Evolutionary conservation across 164 flowering plant species (phyloP), one percentile per base, ranked within the genome.

Genomic region (Tetrastigma voinierianum): DNA sequence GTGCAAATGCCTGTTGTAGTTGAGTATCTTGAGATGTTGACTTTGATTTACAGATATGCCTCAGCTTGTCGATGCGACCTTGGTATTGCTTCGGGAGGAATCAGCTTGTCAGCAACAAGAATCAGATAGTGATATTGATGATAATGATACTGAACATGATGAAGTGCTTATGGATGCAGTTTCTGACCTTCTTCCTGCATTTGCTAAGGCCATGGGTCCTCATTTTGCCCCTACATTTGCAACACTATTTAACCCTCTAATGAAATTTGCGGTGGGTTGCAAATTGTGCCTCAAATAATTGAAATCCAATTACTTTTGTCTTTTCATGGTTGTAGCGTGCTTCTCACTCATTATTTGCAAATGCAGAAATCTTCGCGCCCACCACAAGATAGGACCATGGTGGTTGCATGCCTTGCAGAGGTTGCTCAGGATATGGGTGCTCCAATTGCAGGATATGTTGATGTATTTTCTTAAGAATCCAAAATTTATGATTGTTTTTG

Each of bases 111-210:
- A 95, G 78, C 89, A 76, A 72, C 57, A 64, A 19, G 99, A 90
- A 43, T 85, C 93, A 40, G 99, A 89, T 59, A 79, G 88, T 72
- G 98, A 92, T 46, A 62, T 68, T 51, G 96, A 92, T 61, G 98
- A 90, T 48, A 84, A 84, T 59, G 97, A 92, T 69, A 12, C 76
- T 19, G 83, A 76, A 43, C 99, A 95, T 73, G 98, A 95, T 81
- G 99, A 92, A 79, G 89, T 87, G 43, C 94, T 95, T 16, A 95
- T 95, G 97, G 99, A 95, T 82, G 99, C 99, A 20, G 97, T 90
- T 71, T 89, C 94, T 64, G 99, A 95, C 65, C 87, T 95, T 55
- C 89, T 95, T 70, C 98, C 99, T 62, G 97, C 97, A 71, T 86
- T 92, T 82, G 98, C 99, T 20, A 95, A 92, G 84, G 73, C 89